Conservation (phyloP, 441 rosid species). For the Erysimum cheiri region DNA sequence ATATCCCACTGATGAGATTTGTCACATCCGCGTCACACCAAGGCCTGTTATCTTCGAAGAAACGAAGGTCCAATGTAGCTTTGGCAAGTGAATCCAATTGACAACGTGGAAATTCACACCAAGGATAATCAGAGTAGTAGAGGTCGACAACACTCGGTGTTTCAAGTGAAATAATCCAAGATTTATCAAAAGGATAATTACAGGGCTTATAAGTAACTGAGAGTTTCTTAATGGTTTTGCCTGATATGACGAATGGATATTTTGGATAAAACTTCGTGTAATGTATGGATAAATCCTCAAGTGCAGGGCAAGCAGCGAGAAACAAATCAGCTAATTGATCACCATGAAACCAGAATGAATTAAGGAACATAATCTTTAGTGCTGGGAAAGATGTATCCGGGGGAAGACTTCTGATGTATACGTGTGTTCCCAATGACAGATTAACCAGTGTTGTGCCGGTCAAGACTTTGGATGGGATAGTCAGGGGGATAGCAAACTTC, state of each 20-base stretch:
- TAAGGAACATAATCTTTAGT: not conserved
- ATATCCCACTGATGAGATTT: not conserved
- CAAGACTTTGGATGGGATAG: slow-evolving; percentile 4
- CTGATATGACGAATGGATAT: accelerated
- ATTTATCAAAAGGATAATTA: not conserved
- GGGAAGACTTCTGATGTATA: not conserved
- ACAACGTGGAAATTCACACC: not conserved
- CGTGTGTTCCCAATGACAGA: not conserved
- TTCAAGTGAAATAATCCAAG: not conserved
- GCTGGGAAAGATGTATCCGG: not conserved
- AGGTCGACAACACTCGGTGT: not conserved
- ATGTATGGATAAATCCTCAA: slow-evolving; percentile 7
- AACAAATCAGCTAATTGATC: not conserved
- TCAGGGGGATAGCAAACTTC: accelerated
- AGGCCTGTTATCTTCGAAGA: not conserved
- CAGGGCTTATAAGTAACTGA: too few relatives aligned
- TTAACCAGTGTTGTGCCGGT: slow-evolving; percentile 5
- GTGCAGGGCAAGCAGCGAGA: slow-evolving; percentile 4
- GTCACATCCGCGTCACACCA: not conserved
- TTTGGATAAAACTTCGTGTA: not conserved
- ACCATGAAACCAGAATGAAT: not conserved
- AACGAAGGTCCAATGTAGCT: slow-evolving; percentile 9
- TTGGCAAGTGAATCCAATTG: not conserved
- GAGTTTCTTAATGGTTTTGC: too few relatives aligned
- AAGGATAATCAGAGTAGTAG: too few relatives aligned